Conservation (phyloP, 345 rosid genomes). For the Draba incana region DNA sequence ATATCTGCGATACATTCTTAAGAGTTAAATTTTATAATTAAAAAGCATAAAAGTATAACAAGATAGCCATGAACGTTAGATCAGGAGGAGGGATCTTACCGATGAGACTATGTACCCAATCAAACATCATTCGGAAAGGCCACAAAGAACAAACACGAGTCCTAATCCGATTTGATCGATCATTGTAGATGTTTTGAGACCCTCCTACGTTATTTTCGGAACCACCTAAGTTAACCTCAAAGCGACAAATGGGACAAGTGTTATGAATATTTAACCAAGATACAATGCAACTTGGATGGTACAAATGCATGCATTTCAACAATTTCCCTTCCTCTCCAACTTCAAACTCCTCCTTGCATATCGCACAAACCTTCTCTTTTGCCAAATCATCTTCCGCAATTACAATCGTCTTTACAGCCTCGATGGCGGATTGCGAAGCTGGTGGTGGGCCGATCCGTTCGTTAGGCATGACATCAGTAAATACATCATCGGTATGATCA, state of each 20-base stretch:
- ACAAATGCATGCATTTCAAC: constrained; percentile 71
- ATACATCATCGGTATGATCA: constrained; percentile 21
- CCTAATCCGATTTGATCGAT: constrained; percentile 22
- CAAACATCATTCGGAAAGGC: constrained; percentile 35
- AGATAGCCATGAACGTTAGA: constrained; percentile 34
- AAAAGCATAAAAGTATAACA: constrained; percentile 28
- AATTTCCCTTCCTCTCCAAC: constrained; percentile 56
- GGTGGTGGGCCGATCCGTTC: constrained; percentile 57
- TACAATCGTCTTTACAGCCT: constrained; percentile 50
- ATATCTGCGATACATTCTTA: constrained; percentile 12
- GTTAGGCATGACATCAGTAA: constrained; percentile 34
- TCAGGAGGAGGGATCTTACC: constrained; percentile 31
- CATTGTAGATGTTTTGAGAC: not conserved
- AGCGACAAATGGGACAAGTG: constrained; percentile 80
- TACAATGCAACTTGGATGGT: constrained; percentile 66
- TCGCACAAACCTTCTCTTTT: constrained; percentile 56
- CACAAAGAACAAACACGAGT: constrained; percentile 21
- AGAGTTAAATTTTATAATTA: not conserved
- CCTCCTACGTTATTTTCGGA: not conserved
- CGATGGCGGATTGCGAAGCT: constrained; percentile 48
- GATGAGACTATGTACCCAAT: constrained; percentile 33
- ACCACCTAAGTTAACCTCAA: constrained; percentile 37
- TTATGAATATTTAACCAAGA: constrained; percentile 76
- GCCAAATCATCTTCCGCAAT: constrained; percentile 43
- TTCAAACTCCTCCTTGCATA: constrained; percentile 77